Evolutionary conservation across 768 basidiomycete genomes (phyloP).

Genomic region (Suillus plorans): DNA sequence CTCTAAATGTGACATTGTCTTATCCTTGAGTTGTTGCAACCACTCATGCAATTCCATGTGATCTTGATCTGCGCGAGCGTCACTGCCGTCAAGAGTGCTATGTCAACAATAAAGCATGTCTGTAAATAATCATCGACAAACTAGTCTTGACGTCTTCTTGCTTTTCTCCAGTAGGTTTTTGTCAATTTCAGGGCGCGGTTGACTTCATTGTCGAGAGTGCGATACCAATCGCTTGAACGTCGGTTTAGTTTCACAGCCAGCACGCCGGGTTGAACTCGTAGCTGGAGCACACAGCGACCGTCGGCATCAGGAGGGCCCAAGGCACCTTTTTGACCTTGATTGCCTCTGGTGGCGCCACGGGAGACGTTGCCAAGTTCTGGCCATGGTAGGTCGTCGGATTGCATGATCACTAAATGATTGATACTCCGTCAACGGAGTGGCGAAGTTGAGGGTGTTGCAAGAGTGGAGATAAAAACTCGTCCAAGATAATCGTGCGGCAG

Average conservation of each 20-base stretch:
- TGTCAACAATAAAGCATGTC: constrained; percentile 10
- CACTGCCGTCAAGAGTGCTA: constrained; percentile 27
- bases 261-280: constrained; percentile 81
- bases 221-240: constrained; percentile 82
- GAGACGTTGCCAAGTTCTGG: constrained; percentile 85
- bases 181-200: constrained; percentile 80
- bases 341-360: constrained; percentile 78
- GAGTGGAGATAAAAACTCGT: constrained; percentile 37
- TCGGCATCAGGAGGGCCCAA: constrained; percentile 69
- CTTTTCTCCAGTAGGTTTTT: constrained; percentile 85
- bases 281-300: constrained; percentile 75
- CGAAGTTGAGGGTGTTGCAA: constrained; percentile 25
- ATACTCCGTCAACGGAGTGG: constrained; percentile 5
- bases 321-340: constrained; percentile 84
- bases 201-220: constrained; percentile 74
- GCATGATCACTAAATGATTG: constrained; percentile 29
- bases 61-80: constrained; percentile 81
- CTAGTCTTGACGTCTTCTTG: constrained; percentile 77
- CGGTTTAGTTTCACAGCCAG: constrained; percentile 73
- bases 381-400: constrained; percentile 79
- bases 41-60: constrained; percentile 89
- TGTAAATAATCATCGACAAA: constrained; percentile 17
- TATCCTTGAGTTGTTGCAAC: constrained; percentile 85
- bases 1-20: constrained; percentile 85
- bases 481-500: constrained; percentile 33